Evolutionary conservation across 176 grass and related monocot species (phyloP), one percentile per base, ranked within the genome.

Genomic region (Cymbopogon citratus): DNA sequence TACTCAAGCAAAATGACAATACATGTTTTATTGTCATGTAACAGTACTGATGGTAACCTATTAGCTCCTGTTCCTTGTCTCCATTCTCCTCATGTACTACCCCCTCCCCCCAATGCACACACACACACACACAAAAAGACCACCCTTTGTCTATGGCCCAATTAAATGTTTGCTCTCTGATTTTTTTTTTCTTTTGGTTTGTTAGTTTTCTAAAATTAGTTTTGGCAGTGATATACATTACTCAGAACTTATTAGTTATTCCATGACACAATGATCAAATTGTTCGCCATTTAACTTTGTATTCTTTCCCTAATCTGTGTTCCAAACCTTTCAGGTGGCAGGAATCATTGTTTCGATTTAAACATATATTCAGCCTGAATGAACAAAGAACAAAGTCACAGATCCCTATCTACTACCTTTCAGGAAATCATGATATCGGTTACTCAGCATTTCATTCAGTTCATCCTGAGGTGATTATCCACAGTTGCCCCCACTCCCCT

Each of bases 371-470:
- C 89, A 88, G 90, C 76, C 51, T 89, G 81, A 89, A 85, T 84
- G 92, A 90, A 48, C 88, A 93, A 49, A 87, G 48, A 67, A 87
- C 70, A 80, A 85, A 81, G 84, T 73, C 82, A 18, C 59, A 74
- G 43, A 85, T 86, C 75, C 95, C 92, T 82, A 34, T 91, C 73
- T 92, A 91, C 79, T 93, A 94, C 69, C 90, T 98, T 84, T 90
- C 92, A 79, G 95, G 95, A 86, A 98, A 98, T 91, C 95, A 94
- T 75, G 95, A 98, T 89, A 91, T 95, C 66, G 95, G 95, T 41
- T 98, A 94, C 84, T 78, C 88, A 64, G 85, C 77, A 84, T 89
- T 92, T 71, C 87, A 88, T 33, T 91, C 86, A 41, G 81, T 79
- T 59, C 71, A 94, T 83, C 90, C 92, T 26, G 63, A 98, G 92